Evolutionary conservation across 176 grass and related monocot species (phyloP).

Genomic region (Carex parvula): DNA sequence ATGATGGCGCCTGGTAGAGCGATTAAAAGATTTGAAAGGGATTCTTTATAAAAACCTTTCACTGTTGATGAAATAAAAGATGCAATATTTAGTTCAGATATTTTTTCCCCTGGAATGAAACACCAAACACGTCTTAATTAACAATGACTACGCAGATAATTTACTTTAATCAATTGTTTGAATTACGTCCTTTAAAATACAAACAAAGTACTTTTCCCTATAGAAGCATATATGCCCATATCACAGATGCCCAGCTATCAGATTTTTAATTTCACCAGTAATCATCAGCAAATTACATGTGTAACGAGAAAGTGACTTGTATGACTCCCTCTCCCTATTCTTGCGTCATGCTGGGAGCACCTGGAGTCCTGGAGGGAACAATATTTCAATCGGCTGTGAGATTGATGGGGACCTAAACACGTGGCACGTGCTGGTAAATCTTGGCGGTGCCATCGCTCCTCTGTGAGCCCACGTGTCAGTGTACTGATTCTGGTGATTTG

Average conservation of each 20-base stretch:
- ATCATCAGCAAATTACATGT: not conserved
- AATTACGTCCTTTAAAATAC: not conserved
- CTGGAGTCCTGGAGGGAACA: not conserved
- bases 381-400: not conserved
- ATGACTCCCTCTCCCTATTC: not conserved
- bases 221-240: not conserved
- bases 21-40: too few species aligned
- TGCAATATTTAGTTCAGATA: too few species aligned
- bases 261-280: not conserved
- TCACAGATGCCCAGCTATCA: not conserved
- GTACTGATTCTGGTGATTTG: not conserved
- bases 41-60: too few species aligned
- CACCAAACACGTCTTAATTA: too few species aligned
- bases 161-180: not conserved
- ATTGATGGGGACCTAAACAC: not conserved
- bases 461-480: not conserved
- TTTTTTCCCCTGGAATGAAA: too few species aligned
- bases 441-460: constrained; percentile 1
- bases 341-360: not conserved
- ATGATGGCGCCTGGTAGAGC: too few species aligned
- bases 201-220: not conserved
- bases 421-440: not conserved
- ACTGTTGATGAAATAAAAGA: too few species aligned
- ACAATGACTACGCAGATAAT: not conserved
- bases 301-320: not conserved